Evolutionary conservation across 371 early-diverging fungal species (phyloP).

Genomic region (Mucor circinelloides): DNA sequence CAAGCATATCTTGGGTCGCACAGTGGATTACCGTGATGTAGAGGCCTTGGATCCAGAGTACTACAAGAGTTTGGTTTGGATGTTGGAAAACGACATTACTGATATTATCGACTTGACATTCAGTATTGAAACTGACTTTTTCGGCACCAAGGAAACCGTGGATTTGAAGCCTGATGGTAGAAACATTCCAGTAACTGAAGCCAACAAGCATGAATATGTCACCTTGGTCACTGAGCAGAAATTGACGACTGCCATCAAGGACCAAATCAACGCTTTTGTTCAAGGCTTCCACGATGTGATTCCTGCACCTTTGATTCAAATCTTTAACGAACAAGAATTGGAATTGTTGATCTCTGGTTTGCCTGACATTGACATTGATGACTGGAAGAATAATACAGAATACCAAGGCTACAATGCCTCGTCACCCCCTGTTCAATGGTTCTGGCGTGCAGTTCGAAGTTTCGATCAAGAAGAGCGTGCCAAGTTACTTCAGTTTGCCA

Average conservation of each 20-base stretch:
- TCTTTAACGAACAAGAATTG: constrained; percentile 98
- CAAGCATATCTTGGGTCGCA: constrained; percentile 91
- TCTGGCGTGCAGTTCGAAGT: constrained; percentile 98
- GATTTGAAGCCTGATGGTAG: constrained; percentile 93
- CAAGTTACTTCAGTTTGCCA: constrained; percentile 97
- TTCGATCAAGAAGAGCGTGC: constrained; percentile 97
- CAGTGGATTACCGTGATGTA: constrained; percentile 96
- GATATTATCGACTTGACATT: constrained; percentile 96
- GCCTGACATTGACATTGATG: constrained; percentile 98
- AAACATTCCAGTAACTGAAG: constrained; percentile 92
- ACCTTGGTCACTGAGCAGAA: constrained; percentile 88
- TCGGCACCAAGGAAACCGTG: constrained; percentile 83
- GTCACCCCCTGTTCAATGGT: constrained; percentile 96
- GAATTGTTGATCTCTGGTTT: constrained; percentile 98
- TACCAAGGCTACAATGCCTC: constrained; percentile 90
- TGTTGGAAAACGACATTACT: constrained; percentile 95
- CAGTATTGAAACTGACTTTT: constrained; percentile 91
- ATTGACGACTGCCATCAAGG: constrained; percentile 85
- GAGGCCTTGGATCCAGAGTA: constrained; percentile 97
- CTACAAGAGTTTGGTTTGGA: constrained; percentile 98
- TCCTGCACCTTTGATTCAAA: constrained; percentile 85
- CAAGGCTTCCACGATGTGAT: constrained; percentile 97
- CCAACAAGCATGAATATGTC: constrained; percentile 97
- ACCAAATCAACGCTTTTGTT: constrained; percentile 92
- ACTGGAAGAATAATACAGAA: constrained; percentile 98